Base-by-base conservation (phyloP, 495 filamentous ascomycete species). In the Friedmanniomyces endolithicus region DNA sequence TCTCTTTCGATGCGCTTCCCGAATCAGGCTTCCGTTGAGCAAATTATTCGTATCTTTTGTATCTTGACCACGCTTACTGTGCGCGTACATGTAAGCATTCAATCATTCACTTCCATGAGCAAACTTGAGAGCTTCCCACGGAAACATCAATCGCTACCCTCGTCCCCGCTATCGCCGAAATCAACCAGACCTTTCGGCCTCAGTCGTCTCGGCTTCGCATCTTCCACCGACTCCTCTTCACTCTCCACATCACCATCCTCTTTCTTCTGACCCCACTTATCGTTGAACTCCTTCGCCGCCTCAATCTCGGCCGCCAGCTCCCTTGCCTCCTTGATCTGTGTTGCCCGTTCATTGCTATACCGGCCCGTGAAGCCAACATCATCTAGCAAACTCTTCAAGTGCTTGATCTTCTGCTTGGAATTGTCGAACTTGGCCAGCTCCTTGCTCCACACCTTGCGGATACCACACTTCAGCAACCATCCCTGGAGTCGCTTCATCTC, bases 401-500 rank as follows among this genome's bases (percentile, higher is more conserved):
- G 88, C 52, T 71, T 71, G 55, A 96, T 88, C 72, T 95, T 96
- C 9, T 78, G 86, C 60, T 83, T 86, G 14, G 77, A 65, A 24
- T 83, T 87, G 44, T 81, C 83, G 64, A 80, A 85, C 58, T 86
- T 83, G 55, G 76, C 75, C 48, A 98, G 76, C 70, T 95, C 87
- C 53, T 82, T 79, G 35, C 74, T 74, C 92, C 94, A 98, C 59
- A 96, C 78, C 65, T 96, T 97, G 31, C 88, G 86, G 46, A 98
- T 81, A 19, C 92, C 92, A 63, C 92, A 98, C 71, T 95, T 96
- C 40, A 85, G 63, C 27, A 98, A 75, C 70, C 88, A 88, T 20
- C 79, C 78, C 70, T 98, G 92, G 16, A 98, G 75, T n/a, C 80
- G 81, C 67, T 90, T 97, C 67, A 97, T 87, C 68, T 92, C 85